Conservation (phyloP, 148 eudicot genomes). For the Chenopodium berlandieri region DNA sequence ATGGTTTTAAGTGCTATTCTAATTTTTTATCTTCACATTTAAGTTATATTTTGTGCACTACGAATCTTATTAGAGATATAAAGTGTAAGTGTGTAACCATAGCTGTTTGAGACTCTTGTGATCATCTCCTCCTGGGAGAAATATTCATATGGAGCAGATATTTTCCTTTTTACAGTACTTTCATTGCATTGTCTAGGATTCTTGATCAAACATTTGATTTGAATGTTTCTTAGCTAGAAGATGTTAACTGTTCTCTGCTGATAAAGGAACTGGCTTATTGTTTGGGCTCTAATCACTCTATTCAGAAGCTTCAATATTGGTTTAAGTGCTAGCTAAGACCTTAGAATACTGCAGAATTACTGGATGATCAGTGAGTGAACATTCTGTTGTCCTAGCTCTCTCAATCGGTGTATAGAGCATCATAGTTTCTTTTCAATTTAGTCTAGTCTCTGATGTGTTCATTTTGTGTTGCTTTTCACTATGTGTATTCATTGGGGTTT, state of each 20-base stretch:
- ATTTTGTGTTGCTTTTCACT: not conserved
- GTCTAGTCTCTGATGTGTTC: conserved; percentile 3
- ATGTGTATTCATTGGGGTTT: conserved; percentile 22
- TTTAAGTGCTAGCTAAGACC: not conserved
- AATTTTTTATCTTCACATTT: not conserved
- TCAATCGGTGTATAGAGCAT: not conserved
- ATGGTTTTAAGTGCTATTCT: not conserved
- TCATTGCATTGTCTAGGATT: not conserved
- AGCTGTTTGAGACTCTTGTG: not conserved
- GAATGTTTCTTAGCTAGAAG: not conserved
- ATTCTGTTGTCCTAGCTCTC: not conserved
- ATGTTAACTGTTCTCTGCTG: not conserved
- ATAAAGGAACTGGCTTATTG: conserved; percentile 9
- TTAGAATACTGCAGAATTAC: not conserved
- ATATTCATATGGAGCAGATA: not conserved
- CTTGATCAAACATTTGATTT: not conserved
- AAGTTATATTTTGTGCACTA: not conserved
- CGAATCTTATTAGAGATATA: not conserved
- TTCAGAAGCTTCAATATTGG: not conserved
- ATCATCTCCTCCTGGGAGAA: not conserved
- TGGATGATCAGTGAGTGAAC: not conserved
- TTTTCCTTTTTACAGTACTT: not conserved
- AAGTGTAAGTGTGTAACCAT: not conserved
- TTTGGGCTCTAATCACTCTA: not conserved
- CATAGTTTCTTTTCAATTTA: not conserved